Percentiles rank a stretch among this genome's conserved stretches.
Conservation (phyloP, 2,329 filamentous ascomycete genomes). For the Huntiella decipiens region DNA sequence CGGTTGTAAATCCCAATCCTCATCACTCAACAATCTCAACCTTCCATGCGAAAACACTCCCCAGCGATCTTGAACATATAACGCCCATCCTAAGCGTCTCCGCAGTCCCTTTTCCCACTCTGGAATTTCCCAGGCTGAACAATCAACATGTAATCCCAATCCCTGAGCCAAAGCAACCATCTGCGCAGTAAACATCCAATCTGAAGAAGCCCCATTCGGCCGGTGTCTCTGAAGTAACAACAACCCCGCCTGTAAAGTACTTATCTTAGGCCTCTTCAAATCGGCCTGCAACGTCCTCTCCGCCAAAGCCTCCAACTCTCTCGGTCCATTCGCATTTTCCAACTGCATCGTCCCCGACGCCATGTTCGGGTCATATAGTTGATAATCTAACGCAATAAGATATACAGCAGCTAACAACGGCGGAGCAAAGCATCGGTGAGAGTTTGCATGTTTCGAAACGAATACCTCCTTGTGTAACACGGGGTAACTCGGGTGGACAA, state of each 20-base stretch:
- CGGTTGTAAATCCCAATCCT: slow-evolving; percentile 29
- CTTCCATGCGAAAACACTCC: slow-evolving; percentile 32
- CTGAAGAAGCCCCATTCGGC: slow-evolving; percentile 16
- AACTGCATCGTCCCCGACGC: slow-evolving; percentile 14
- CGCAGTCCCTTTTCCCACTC: slow-evolving; percentile 33
- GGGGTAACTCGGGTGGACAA: slow-evolving; percentile 33
- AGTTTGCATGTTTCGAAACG: slow-evolving; percentile 31
- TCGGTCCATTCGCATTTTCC: slow-evolving; percentile 21
- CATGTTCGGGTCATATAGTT: slow-evolving; percentile 28
- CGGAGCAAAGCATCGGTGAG: slow-evolving; percentile 31
- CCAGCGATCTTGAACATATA: slow-evolving; percentile 41
- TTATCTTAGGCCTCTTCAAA: slow-evolving; percentile 22
- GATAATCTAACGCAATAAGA: slow-evolving; percentile 31
- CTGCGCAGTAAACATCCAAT: slow-evolving; percentile 22
- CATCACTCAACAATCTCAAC: slow-evolving; percentile 28
- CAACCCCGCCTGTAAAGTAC: slow-evolving; percentile 26
- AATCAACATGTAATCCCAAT: slow-evolving; percentile 32
- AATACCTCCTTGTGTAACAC: slow-evolving; percentile 34
- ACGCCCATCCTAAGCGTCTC: slow-evolving; percentile 36
- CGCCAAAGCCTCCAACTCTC: slow-evolving; percentile 19
- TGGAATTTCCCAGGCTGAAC: slow-evolving; percentile 33
- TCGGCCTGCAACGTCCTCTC: slow-evolving; percentile 19
- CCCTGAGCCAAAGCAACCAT: slow-evolving; percentile 28
- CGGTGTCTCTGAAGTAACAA: slow-evolving; percentile 21
- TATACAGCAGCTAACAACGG: slow-evolving; percentile 33